These are phyloP conservation scores for Pterulicium gracile DNA, from an alignment of 1,284 basidiomycete genomes.

Conservation along the genomic window DNA sequence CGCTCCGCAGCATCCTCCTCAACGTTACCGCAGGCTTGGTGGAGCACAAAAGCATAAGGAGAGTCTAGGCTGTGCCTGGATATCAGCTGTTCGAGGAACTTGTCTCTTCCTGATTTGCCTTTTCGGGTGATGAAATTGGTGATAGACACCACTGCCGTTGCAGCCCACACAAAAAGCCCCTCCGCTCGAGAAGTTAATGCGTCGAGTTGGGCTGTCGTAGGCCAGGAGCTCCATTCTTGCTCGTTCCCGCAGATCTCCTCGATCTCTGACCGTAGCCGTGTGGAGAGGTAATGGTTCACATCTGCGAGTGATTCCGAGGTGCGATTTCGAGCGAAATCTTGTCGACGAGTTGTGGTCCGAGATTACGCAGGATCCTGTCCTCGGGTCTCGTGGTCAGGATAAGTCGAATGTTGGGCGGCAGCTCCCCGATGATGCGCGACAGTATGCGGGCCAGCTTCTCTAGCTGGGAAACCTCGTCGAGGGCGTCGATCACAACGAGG, in stretches of 20 bases:
- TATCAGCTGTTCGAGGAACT: neutral
- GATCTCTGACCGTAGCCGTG: neutral
- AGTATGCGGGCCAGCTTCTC: neutral
- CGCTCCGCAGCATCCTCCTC: neutral
- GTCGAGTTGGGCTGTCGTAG: neutral
- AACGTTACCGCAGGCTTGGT: neutral
- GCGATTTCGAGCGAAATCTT: neutral
- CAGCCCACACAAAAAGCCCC: neutral
- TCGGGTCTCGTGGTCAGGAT: neutral
- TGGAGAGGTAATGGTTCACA: neutral
- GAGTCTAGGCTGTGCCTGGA: neutral
- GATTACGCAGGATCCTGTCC: neutral
- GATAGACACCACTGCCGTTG: neutral
- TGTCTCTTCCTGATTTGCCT: neutral
- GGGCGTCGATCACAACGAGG: neutral
- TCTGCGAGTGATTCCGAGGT: neutral
- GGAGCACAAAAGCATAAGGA: neutral
- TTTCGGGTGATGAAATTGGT: neutral
- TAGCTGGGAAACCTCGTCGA: neutral
- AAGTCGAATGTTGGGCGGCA: neutral
- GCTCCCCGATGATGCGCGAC: neutral
- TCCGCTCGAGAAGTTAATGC: neutral
- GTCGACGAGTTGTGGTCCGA: neutral
- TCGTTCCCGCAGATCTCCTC: neutral
- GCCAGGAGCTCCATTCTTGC: neutral